These are phyloP conservation scores for Dactylellina leptospora DNA, from an alignment of 2,329 filamentous ascomycete species.

Conservation along the genomic window DNA sequence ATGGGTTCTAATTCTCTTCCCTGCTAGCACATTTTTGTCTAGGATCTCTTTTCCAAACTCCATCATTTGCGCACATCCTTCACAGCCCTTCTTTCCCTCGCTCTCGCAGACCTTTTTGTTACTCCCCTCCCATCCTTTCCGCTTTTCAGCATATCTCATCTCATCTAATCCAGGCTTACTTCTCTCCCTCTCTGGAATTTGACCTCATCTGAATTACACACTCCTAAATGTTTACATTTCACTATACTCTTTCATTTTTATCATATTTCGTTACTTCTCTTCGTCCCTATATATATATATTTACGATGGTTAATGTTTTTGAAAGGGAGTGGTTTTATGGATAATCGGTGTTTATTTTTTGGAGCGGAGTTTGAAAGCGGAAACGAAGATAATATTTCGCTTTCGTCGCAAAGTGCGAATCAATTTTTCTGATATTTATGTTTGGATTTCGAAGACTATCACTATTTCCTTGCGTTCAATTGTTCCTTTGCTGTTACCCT, in stretches of 20 bases:
- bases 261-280: too few relatives aligned
- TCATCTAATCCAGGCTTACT: too few relatives aligned
- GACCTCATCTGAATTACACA: too few relatives aligned
- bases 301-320: conserved; percentile 45
- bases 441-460: conserved; percentile 31
- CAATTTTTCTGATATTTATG: conserved; percentile 12
- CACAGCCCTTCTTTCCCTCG: background rate
- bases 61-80: background rate
- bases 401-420: conserved; percentile 36
- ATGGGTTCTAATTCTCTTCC: conserved; percentile 20
- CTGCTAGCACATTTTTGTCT: background rate
- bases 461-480: conserved; percentile 19
- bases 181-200: too few relatives aligned
- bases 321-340: conserved; percentile 43
- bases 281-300: conserved; percentile 37
- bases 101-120: conserved; percentile 3
- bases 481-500: conserved; percentile 6
- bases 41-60: background rate
- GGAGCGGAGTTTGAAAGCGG: conserved; percentile 52
- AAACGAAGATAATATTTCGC: conserved; percentile 45
- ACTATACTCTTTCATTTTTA: too few relatives aligned
- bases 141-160: conserved; percentile 47
- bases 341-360: conserved; percentile 47
- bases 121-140: conserved; percentile 45
- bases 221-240: too few relatives aligned